Base-by-base conservation (phyloP, 1,139 yeast species). In the Scheffersomyces insectosa region DNA sequence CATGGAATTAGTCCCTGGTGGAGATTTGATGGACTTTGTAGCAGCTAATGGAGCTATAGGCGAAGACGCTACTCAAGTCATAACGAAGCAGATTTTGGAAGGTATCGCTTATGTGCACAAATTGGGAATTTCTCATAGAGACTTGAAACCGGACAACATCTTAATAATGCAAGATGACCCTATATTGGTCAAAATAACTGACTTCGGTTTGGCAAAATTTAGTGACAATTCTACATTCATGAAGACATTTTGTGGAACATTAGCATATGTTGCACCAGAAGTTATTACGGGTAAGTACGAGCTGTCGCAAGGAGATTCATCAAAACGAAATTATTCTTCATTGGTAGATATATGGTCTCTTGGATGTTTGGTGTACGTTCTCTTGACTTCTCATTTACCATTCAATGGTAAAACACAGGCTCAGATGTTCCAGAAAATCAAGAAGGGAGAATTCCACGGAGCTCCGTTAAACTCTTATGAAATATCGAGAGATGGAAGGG, bases 11-110 rank as follows among this genome's bases (percentile, higher is more conserved):
- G 95, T 93, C 14, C 85, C 95, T 1, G 97, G 97, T 8, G 99
- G 99, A n/a, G 99, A 93, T 62, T 70, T 93, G 46, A 93, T 93
- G 99, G 98, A 83, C 66, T 90, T 88, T 66, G 95, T 91, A 2
- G 93, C 95, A 0, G 88, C 91, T 2, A 86, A 88, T 63, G 97
- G 97, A 1, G 82, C 95, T 4, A 87, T 91, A 32, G 90, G 95
- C 14, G 99, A 91, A 63, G 90, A 83, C 41, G 95, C 96, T 2
- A 86, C 93, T 4, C 83, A 86, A 51, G 96, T 88, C 44, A 88
- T 93, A 15, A 78, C 95, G 1, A 80, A 80, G 50, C 99, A 93
- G 63, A 83, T 93, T 3, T 66, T 93, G 34, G 82, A 83, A 46
- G 98, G 97, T 0, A 85, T 93, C 4, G 77, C 81, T 36, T 91